Evolutionary conservation across 1,284 basidiomycete genomes (phyloP), one percentile per base, ranked within the genome.

Genomic region (Earliella scabrosa): DNA sequence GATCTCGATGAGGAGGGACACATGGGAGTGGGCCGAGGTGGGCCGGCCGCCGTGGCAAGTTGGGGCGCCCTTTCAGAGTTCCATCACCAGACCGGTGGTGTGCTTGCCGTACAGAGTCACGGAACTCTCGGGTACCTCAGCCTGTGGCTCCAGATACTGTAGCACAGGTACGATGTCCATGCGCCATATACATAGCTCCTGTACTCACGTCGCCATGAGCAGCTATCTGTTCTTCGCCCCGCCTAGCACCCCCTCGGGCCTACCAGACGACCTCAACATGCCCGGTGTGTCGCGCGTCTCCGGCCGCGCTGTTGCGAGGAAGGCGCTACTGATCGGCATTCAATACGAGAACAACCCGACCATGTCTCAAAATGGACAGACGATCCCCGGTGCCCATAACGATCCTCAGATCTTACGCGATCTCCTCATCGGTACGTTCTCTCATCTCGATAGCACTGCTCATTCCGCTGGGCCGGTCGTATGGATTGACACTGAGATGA

Each of bases 271-370:
- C 40, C 45, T 39, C 38, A 7, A 21, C 49, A 46, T 46, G 43
- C 51, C 44, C 36, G 47, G 43, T 21, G 23, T 50, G 31, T 29
- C 50, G 45, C 43, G 24, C 27, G 43, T 23, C 44, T 48, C 32
- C 29, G 13, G 35, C n/a, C 50, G 51, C 9, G 60, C n/a, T n/a
- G n/a, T n/a, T n/a, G n/a, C 46, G 26, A 61, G 53, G 41, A 61
- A 57, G 36, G 65, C 63, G 1, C 57, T 66, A 20, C 54, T 55
- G 21, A 52, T 65, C 20, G 63, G 53, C 2, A 26, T 63, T 0
- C 35, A 51, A 18, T 66, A 66, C 45, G 29, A 35, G 16, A 21
- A 45, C 4, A 52, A 16, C 35, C 46, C n/a, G n/a, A n/a, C n/a
- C n/a, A n/a, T 51, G 31, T 35, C 36, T 43, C 26, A 31, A 11